Percentiles rank a stretch among this genome's conserved stretches.
These are phyloP conservation scores for Hanseniaspora taiwanica DNA, from an alignment of 805 yeast genomes.

Conservation along the genomic window DNA sequence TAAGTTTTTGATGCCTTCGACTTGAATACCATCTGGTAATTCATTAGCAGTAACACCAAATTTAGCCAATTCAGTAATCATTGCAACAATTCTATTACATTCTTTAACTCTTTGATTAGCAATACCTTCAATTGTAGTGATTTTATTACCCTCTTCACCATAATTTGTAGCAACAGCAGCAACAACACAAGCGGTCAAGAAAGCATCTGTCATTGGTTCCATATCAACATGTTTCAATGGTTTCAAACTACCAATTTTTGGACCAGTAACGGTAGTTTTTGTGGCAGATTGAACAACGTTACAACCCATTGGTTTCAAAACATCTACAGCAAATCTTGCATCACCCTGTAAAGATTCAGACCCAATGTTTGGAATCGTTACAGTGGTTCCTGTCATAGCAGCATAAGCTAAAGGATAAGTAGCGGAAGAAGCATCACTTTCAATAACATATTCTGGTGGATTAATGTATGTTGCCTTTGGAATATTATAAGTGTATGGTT, in stretches of 20 bases:
- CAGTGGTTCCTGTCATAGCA: conserved; percentile 86
- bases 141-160: conserved; percentile 21
- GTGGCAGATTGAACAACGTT: conserved; percentile 67
- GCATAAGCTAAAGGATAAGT: conserved; percentile 97
- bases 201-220: conserved; percentile 99
- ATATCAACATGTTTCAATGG: conserved; percentile 74
- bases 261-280: conserved; percentile 88
- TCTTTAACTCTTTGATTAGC: conserved; percentile 98
- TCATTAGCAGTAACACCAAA: conserved; percentile 82
- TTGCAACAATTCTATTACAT: conserved; percentile 90
- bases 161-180: conserved; percentile 77
- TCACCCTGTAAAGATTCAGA: conserved; percentile 89
- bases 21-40: conserved; percentile 83
- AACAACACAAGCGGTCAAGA: conserved; percentile 88
- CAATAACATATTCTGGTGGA: conserved; percentile 78
- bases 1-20: conserved; percentile 50
- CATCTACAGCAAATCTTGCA: conserved; percentile 91
- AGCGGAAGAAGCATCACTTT: conserved; percentile 95
- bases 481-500: conserved; percentile 76
- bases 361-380: conserved; percentile 92
- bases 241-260: conserved; percentile 51
- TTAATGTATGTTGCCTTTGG: conserved; percentile 73
- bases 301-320: conserved; percentile 92
- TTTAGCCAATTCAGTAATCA: conserved; percentile 77
- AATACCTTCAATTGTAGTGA: conserved; percentile 82